These are phyloP conservation scores for Sanguinoderma infundibulare DNA, from an alignment of 1,284 basidiomycete genomes.

Conservation along the genomic window DNA sequence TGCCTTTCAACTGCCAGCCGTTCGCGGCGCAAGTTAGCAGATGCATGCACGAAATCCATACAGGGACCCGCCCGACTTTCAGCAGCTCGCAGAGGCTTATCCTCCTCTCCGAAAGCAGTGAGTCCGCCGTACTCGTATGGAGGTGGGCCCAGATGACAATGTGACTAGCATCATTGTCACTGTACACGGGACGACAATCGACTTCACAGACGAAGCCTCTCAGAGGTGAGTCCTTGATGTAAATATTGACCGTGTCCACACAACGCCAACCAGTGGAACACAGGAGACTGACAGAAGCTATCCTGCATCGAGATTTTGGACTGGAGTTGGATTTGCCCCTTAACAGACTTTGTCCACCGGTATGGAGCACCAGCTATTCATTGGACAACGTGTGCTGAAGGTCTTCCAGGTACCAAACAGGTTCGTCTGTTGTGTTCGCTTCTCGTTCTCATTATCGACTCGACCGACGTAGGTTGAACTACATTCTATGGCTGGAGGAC, in stretches of 20 bases:
- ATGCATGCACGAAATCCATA: constrained; percentile 75
- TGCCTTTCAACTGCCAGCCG: too few species aligned
- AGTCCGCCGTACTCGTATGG: constrained; percentile 27
- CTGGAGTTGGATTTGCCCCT: constrained; percentile 65
- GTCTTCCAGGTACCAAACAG: constrained; percentile 67
- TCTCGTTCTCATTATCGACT: background rate
- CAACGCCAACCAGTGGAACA: background rate
- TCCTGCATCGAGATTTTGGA: constrained; percentile 77
- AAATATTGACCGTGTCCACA: background rate
- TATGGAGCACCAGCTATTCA: constrained; percentile 36
- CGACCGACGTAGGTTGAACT: constrained; percentile 66
- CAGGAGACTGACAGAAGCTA: constrained; percentile 77
- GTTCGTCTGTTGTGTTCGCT: constrained; percentile 35
- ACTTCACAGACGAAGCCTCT: constrained; percentile 74
- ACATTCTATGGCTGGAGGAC: constrained; percentile 76
- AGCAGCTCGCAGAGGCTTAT: constrained; percentile 58
- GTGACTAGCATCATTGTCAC: constrained; percentile 38
- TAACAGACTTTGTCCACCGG: constrained; percentile 86
- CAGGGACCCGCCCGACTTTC: constrained; percentile 64
- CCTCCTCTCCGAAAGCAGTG: constrained; percentile 68
- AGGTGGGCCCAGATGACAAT: too few species aligned
- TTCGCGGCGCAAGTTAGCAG: too few species aligned
- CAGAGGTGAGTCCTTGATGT: constrained; percentile 55
- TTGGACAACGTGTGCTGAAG: background rate
- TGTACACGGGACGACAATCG: constrained; percentile 51